Base-by-base conservation (phyloP, 176 grass and related monocot species). In the Phoenix dactylifera region DNA sequence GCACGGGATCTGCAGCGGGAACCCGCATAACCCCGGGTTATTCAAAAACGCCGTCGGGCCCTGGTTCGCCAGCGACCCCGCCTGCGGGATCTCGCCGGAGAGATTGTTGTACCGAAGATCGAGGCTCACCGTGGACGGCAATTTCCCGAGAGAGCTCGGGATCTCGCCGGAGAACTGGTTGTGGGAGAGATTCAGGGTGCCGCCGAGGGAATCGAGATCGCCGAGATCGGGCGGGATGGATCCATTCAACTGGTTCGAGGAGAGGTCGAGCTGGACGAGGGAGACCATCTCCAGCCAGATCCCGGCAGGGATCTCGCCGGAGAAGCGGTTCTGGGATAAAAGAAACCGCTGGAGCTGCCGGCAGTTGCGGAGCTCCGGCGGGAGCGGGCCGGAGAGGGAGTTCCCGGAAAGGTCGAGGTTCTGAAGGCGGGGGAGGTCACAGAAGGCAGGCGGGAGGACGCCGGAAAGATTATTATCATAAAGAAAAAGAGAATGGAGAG, bases 21-120 rank as follows among this genome's bases (percentile, higher is more conserved):
- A 95, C 1, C 85, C 90, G 54, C 90, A 95, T 56, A 95, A 70
- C 0, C 59, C 76, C 7, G 72, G 69, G 58, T 95, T 95, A 76
- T 86, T 76, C 24, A 95, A 79, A 69, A 86, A 95, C 19, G 85
- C 82, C n/a, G 85, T 89, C 1, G 90, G 85, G 4, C 79, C 79
- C 68, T 95, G 90, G 62, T 78, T 86, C 39, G 90, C 82, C 49
- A 95, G 90, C 2, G 90, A 89, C 1, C 90, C 82, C 0, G 50
- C 50, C 56, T 83, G 79, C 39, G 90, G 90, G 65, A 95, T 95
- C 80, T 89, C 90, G 17, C 90, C 90, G 6, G 90, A 86, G 24
- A 95, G 90, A 61, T 83, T 80, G 70, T 95, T 95, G 70, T 88
- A 95, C 4, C 82, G 79, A 15, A 95, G 79, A 44, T 95, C 90